Base-by-base conservation (phyloP, 495 filamentous ascomycete species). In the Hyaloscypha finlandica region DNA sequence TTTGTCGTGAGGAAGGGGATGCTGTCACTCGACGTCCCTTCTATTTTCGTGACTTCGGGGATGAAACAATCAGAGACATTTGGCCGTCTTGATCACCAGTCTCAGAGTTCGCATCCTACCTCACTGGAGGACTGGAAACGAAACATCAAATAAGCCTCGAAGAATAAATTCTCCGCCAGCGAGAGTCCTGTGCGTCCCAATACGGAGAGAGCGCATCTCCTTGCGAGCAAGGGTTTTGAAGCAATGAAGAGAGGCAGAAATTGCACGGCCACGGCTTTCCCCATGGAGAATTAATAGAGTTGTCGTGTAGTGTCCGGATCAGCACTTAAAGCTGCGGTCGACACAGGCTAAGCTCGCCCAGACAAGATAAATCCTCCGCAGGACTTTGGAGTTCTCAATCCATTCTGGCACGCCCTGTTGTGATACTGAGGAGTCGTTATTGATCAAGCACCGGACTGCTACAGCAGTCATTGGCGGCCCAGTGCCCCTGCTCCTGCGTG, bases 271-370 rank as follows among this genome's bases (percentile, higher is more conserved):
- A 48, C 42, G 42, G 42, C 42, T 56, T 56, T 56, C 53, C 61
- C 51, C n/a, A 65, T 59, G 54, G 63, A 65, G 63, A 58, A 65
- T 65, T 58, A 35, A 55, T 45, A 30, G 48, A 58, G 53, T 37
- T 57, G 53, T 42, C 63, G 12, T 65, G 63, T 53, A 59, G 20
- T 20, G 16, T 29, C 53, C 25, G 32, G 52, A 48, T 31, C 29
- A 59, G 37, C 33, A 45, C 32, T 51, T 33, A 25, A 48, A 45
- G n/a, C 20, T 31, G 16, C 6, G 29, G 33, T 48, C 3, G 0
- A 39, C 59, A 48, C 37, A 65, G 45, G 31, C 63, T 48, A 51
- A 59, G 3, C 12, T 59, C 22, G 51, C 33, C 48, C 53, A 29
- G 39, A 58, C 25, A 25, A 53, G 20, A 33, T 61, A 61, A 48